Evolutionary conservation across 176 grass and related monocot species (phyloP).

Genomic region (Miscanthus lutarioriparius): DNA sequence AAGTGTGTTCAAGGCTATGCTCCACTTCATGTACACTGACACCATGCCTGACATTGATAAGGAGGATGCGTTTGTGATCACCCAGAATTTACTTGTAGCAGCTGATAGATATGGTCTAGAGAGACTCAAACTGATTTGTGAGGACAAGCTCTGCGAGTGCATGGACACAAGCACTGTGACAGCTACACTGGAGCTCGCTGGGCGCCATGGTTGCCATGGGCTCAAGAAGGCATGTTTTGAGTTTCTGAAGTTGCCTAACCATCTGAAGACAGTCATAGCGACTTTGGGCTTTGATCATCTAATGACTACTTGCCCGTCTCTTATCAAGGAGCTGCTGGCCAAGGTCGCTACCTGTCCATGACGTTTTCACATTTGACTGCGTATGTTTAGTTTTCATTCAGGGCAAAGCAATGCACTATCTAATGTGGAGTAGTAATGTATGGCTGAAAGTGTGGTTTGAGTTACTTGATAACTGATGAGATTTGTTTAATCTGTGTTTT

Average conservation of each 20-base stretch:
- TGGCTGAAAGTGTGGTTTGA: too few species aligned
- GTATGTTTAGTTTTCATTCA: not conserved
- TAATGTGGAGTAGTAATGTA: too few species aligned
- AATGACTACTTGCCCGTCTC: not conserved
- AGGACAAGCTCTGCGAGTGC: not conserved
- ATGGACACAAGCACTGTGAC: conserved; percentile 22
- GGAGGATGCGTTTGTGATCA: conserved; percentile 2
- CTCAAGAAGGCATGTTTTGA: conserved; percentile 16
- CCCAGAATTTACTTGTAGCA: conserved; percentile 38
- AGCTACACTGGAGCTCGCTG: conserved; percentile 29
- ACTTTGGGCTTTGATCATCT: not conserved
- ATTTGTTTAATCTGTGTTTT: too few species aligned
- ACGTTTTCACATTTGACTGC: rapidly evolving
- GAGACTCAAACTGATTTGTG: conserved; percentile 37
- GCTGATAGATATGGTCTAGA: conserved; percentile 35
- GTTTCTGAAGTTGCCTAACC: not conserved
- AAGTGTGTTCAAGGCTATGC: conserved; percentile 35
- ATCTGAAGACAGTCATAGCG: not conserved
- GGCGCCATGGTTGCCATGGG: conserved; percentile 29
- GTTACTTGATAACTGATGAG: too few species aligned
- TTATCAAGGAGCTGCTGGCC: not conserved
- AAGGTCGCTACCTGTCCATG: not conserved
- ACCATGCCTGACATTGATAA: not conserved
- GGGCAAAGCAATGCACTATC: too few species aligned
- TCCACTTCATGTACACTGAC: conserved; percentile 46